Conservation (phyloP, 352 stramenopile genomes). For the Globisporangium megalacanthum region DNA sequence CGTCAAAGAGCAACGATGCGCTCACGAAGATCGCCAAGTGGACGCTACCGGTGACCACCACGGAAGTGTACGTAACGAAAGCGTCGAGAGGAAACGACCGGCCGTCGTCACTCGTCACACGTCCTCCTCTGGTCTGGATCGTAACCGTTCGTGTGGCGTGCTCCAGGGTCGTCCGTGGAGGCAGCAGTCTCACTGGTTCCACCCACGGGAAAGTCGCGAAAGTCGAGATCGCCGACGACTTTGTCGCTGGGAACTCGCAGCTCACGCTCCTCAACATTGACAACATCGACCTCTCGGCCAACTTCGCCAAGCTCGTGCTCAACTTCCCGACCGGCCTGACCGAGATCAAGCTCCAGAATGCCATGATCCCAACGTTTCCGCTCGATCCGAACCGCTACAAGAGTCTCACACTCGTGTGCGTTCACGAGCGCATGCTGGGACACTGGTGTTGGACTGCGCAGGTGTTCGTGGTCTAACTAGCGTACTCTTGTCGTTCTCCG, state of each 20-base stretch:
- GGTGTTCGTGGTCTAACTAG: background rate
- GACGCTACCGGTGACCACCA: too few species aligned
- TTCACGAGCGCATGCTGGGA: background rate
- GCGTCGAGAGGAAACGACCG: too few species aligned
- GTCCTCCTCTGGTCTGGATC: too few species aligned
- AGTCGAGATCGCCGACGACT: conserved; percentile 1
- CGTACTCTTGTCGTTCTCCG: too few species aligned
- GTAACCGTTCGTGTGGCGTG: too few species aligned
- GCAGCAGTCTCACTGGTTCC: too few species aligned
- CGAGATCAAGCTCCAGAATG: background rate
- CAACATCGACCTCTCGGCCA: conserved; percentile 1
- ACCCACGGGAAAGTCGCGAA: background rate
- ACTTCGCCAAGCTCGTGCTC: background rate
- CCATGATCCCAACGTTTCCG: background rate
- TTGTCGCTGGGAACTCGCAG: conserved; percentile 4
- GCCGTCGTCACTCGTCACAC: too few species aligned
- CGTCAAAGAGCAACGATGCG: too few species aligned
- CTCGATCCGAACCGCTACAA: background rate
- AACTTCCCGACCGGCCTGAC: conserved; percentile 1
- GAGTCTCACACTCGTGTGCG: conserved; percentile 1
- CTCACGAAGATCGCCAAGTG: too few species aligned
- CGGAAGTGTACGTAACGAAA: too few species aligned
- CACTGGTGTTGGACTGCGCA: background rate
- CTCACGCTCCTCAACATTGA: background rate
- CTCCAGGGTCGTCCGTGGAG: background rate